A percentile compares a stretch with the other conserved stretches of the same genome.
phyloP scores from a whole-genome alignment of 257 asterid species.

The Salvia splendens region DNA sequence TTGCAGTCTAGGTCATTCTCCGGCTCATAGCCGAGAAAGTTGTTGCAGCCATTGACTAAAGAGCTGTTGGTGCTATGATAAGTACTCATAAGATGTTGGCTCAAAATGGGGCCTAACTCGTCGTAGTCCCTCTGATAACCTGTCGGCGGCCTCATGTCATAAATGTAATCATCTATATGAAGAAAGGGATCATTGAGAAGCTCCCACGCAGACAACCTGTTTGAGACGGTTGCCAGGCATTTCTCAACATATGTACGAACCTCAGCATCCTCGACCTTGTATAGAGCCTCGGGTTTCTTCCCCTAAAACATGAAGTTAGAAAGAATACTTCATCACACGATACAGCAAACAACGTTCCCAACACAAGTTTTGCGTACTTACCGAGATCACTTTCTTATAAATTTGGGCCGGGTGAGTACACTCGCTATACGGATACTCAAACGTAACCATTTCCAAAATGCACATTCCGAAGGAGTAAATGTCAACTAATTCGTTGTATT shows the following conservation, averaged over 20 bases:
- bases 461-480: constrained; percentile 90
- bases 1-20: constrained; percentile 48
- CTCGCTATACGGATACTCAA: constrained; percentile 87
- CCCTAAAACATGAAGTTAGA: constrained; percentile 45
- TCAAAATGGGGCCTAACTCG: constrained; percentile 29
- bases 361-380: constrained; percentile 39
- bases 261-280: constrained; percentile 73
- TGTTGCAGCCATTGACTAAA: constrained; percentile 52
- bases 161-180: constrained; percentile 51
- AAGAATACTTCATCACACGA: constrained; percentile 9
- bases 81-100: constrained; percentile 52
- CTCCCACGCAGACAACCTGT: constrained; percentile 83
- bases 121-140: constrained; percentile 46
- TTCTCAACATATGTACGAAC: constrained; percentile 81
- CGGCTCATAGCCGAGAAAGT: constrained; percentile 48
- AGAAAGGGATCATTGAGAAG: constrained; percentile 88
- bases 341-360: neutral
- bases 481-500: constrained; percentile 85
- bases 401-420: constrained; percentile 89
- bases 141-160: constrained; percentile 48
- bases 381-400: constrained; percentile 82
- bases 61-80: constrained; percentile 49
- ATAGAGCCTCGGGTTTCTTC: constrained; percentile 76
- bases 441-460: constrained; percentile 85
- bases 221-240: constrained; percentile 72